phyloP scores from a whole-genome alignment of 176 grass and related monocot genomes.

The Eremochloa ophiuroides region DNA sequence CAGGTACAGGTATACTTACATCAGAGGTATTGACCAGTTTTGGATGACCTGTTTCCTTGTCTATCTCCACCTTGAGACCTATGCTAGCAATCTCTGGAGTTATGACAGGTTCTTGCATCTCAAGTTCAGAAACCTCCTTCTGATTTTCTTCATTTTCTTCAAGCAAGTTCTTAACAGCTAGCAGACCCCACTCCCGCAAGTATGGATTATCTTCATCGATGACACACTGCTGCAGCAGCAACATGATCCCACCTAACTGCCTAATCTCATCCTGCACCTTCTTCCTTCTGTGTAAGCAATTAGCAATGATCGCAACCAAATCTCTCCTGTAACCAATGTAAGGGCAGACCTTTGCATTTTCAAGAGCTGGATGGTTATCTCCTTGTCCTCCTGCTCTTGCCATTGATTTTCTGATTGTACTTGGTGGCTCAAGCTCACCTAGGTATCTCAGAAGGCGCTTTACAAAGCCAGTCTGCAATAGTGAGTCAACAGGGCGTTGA shows the following conservation, averaged over 20 bases:
- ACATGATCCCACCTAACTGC: slow-evolving; percentile 47
- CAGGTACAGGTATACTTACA: slow-evolving; percentile 27
- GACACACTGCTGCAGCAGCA: slow-evolving; percentile 88
- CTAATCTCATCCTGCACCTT: slow-evolving; percentile 76
- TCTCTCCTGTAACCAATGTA: slow-evolving; percentile 88
- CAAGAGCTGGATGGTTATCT: slow-evolving; percentile 22
- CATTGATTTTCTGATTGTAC: slow-evolving; percentile 76
- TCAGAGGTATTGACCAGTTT: slow-evolving; percentile 81
- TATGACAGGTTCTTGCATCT: slow-evolving; percentile 73
- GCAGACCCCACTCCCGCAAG: slow-evolving; percentile 84
- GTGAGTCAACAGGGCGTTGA: slow-evolving; percentile 44
- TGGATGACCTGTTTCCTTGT: slow-evolving; percentile 53
- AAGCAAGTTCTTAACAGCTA: slow-evolving; percentile 76
- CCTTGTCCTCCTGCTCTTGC: slow-evolving; percentile 28
- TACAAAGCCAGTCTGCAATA: slow-evolving; percentile 58
- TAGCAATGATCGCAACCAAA: slow-evolving; percentile 72
- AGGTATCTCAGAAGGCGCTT: slow-evolving; percentile 53
- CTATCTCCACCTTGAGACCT: slow-evolving; percentile 79
- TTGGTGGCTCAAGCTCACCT: slow-evolving; percentile 74
- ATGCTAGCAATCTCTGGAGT: slow-evolving; percentile 68
- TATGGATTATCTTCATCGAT: slow-evolving; percentile 87
- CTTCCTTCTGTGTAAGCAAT: slow-evolving; percentile 68
- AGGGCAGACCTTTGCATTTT: slow-evolving; percentile 57
- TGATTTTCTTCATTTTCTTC: slow-evolving; percentile 86
- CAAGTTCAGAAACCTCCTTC: slow-evolving; percentile 60